Percentiles rank a stretch among this genome's conserved stretches.
phyloP scores from a whole-genome alignment of 345 rosid genomes.

The Salix viminalis region DNA sequence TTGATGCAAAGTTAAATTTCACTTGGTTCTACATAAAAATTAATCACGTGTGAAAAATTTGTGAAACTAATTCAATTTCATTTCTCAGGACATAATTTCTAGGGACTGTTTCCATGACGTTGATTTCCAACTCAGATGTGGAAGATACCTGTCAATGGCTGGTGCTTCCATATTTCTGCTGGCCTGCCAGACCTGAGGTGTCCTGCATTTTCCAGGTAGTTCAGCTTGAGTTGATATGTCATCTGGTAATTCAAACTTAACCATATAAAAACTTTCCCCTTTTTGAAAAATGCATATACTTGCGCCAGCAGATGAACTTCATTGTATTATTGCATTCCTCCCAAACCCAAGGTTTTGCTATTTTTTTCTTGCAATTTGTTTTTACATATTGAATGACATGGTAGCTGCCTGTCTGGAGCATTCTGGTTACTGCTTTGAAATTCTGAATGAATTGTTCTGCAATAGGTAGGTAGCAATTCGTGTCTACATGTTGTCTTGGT shows the following conservation, averaged over 20 bases:
- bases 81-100: no score
- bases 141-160: neutral
- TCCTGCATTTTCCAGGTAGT: slow-evolving; percentile 12
- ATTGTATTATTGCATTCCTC: no score
- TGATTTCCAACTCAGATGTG: neutral
- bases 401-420: neutral
- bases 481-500: neutral
- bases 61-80: no score
- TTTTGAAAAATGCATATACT: neutral
- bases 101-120: neutral
- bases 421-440: no score
- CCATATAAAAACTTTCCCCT: neutral
- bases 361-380: neutral
- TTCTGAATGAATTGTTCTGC: no score
- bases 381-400: neutral
- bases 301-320: neutral
- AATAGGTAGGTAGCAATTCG: neutral
- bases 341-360: no score
- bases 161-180: neutral
- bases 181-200: neutral
- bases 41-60: no score
- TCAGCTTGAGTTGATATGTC: neutral
- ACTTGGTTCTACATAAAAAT: no score
- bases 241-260: slow-evolving; percentile 3
- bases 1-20: no score